These are phyloP conservation scores for Blechomonas ayalai DNA, from an alignment of 208 protist species.

Conservation along the genomic window DNA sequence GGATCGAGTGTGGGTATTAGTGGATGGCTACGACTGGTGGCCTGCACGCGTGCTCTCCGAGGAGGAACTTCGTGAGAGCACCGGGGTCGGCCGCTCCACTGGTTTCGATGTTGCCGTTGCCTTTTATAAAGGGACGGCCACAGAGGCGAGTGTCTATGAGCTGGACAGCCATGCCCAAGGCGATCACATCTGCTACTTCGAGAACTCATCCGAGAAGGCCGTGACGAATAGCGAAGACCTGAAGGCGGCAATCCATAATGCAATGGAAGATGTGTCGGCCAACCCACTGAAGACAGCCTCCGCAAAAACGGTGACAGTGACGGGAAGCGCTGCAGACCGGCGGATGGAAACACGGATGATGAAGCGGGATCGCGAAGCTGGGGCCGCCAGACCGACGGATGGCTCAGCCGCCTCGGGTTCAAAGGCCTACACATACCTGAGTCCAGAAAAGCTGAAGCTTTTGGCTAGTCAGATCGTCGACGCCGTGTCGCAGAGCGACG, in stretches of 20 bases:
- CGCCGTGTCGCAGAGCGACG: slow-evolving; percentile 26
- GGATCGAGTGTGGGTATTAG: slow-evolving; percentile 81
- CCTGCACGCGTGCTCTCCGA: slow-evolving; percentile 60
- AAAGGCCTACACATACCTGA: slow-evolving; percentile 7
- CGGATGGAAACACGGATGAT: not conserved
- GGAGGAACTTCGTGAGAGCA: slow-evolving; percentile 17
- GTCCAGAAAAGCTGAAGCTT: slow-evolving; percentile 17
- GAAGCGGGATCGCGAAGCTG: slow-evolving; percentile 2
- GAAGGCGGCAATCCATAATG: slow-evolving; percentile 44
- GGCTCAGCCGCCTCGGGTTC: not conserved
- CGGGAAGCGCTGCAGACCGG: not conserved
- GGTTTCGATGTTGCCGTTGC: slow-evolving; percentile 46
- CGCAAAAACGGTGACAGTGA: not conserved
- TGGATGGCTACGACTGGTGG: slow-evolving; percentile 80
- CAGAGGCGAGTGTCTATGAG: slow-evolving; percentile 32
- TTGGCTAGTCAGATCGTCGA: slow-evolving; percentile 30
- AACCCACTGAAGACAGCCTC: slow-evolving; percentile 59
- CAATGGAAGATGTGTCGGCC: slow-evolving; percentile 37
- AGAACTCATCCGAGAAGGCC: slow-evolving; percentile 80
- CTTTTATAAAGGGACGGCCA: slow-evolving; percentile 59
- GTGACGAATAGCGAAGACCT: slow-evolving; percentile 60
- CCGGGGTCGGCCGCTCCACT: slow-evolving; percentile 10
- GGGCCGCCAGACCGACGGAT: not conserved
- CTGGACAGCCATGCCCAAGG: slow-evolving; percentile 32
- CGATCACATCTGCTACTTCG: slow-evolving; percentile 63